Conservation (phyloP, 345 rosid species). For the Noccaea bulbosa region DNA sequence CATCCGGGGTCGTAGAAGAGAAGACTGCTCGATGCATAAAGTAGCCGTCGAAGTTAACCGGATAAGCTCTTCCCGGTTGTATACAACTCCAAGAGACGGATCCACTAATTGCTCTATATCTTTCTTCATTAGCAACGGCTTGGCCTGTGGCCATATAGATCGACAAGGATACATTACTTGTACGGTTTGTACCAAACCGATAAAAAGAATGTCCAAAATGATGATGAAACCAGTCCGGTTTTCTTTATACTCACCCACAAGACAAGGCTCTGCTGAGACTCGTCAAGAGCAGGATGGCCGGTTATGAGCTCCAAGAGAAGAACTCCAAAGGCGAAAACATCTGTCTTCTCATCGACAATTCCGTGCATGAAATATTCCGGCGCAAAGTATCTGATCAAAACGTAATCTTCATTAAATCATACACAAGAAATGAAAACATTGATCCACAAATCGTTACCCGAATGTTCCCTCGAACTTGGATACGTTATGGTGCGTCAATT, state of each 20-base stretch:
- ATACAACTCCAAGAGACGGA: slow-evolving; percentile 61
- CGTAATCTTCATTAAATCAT: neutral
- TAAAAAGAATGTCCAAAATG: neutral
- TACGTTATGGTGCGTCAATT: slow-evolving; percentile 82
- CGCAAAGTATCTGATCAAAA: slow-evolving; percentile 73
- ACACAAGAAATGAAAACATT: neutral
- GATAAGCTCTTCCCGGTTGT: slow-evolving; percentile 67
- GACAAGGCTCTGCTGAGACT: slow-evolving; percentile 70
- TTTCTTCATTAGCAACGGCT: slow-evolving; percentile 70
- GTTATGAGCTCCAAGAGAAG: slow-evolving; percentile 88
- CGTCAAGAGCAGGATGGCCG: slow-evolving; percentile 75
- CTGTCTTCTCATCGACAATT: slow-evolving; percentile 91
- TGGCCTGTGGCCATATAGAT: slow-evolving; percentile 56
- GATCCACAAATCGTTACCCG: slow-evolving; percentile 52
- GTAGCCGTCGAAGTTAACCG: slow-evolving; percentile 72
- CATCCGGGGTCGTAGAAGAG: slow-evolving; percentile 85
- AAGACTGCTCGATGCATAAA: slow-evolving; percentile 80
- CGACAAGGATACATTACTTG: slow-evolving; percentile 13
- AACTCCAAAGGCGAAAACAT: slow-evolving; percentile 87
- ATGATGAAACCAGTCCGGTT: slow-evolving; percentile 13
- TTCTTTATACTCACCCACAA: slow-evolving; percentile 62
- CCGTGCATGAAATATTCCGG: slow-evolving; percentile 97
- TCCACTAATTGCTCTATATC: slow-evolving; percentile 59
- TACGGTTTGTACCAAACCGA: neutral
- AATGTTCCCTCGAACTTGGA: slow-evolving; percentile 96